Evolutionary conservation across 1,284 basidiomycete genomes (phyloP).

Genomic region (Puccinia horiana): DNA sequence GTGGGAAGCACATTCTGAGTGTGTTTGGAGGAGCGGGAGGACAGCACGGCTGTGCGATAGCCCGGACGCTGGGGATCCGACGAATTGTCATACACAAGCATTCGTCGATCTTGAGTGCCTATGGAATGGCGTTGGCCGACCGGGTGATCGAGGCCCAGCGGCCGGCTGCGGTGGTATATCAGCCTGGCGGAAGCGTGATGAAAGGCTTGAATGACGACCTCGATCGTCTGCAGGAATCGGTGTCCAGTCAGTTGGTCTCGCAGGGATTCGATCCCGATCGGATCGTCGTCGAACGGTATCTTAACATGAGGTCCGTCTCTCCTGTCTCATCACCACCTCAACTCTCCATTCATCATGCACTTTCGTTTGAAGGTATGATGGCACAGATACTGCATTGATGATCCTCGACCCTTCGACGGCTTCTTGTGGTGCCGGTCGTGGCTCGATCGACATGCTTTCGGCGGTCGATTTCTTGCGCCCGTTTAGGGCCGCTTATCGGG

Average conservation of each 20-base stretch:
- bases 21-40: constrained; percentile 90
- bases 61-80: constrained; percentile 73
- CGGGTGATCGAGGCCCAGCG: constrained; percentile 60
- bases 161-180: constrained; percentile 56
- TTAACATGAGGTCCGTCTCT: constrained; percentile 40
- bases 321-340: background rate
- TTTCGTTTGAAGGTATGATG: constrained; percentile 33
- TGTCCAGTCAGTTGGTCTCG: background rate
- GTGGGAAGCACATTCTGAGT: constrained; percentile 81
- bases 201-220: background rate
- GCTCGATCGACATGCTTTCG: too few species aligned
- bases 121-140: constrained; percentile 84
- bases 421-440: too few species aligned
- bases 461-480: constrained; percentile 19
- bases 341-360: background rate
- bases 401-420: constrained; percentile 7
- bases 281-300: constrained; percentile 37
- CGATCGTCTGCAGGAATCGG: constrained; percentile 51
- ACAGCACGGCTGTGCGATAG: constrained; percentile 87
- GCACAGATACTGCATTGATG: constrained; percentile 49
- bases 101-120: constrained; percentile 83
- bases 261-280: constrained; percentile 19
- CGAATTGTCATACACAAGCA: constrained; percentile 82
- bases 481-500: constrained; percentile 25
- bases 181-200: constrained; percentile 29